These are phyloP conservation scores for Syncephalastrum sp. DNA, from an alignment of 371 early-diverging fungal genomes.

Conservation along the genomic window DNA sequence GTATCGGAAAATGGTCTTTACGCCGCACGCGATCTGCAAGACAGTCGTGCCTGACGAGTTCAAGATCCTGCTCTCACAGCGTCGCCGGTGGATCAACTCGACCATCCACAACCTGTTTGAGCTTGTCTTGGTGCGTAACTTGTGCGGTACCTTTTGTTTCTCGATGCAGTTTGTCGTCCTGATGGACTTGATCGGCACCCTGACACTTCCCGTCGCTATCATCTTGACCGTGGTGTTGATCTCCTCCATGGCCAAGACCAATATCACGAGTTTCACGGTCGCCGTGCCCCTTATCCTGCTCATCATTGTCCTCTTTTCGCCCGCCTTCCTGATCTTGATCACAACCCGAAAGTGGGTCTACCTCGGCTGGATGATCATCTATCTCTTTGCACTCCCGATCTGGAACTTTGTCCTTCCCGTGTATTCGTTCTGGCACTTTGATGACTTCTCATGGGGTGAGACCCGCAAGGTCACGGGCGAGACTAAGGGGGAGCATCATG, in stretches of 20 bases:
- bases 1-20: constrained; percentile 86
- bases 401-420: constrained; percentile 95
- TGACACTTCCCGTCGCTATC: constrained; percentile 81
- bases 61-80: constrained; percentile 75
- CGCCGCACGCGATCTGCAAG: constrained; percentile 84
- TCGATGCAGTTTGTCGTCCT: constrained; percentile 88
- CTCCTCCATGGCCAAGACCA: constrained; percentile 35
- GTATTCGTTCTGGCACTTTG: constrained; percentile 99
- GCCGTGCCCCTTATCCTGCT: constrained; percentile 72
- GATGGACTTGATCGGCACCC: constrained; percentile 84
- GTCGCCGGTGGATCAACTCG: constrained; percentile 91
- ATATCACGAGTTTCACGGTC: constrained; percentile 36
- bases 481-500: constrained; percentile 72
- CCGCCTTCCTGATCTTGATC: constrained; percentile 82
- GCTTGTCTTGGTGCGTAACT: constrained; percentile 73
- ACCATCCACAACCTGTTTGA: constrained; percentile 87
- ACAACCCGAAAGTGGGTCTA: constrained; percentile 86
- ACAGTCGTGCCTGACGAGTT: constrained; percentile 83
- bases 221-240: constrained; percentile 59
- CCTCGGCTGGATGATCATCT: constrained; percentile 86
- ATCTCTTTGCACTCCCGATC: constrained; percentile 88
- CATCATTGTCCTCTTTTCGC: constrained; percentile 71
- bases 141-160: constrained; percentile 87
- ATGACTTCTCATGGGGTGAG: constrained; percentile 98
- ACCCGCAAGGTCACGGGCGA: constrained; percentile 83